A percentile compares a stretch with the other conserved stretches of the same genome.
phyloP scores from a whole-genome alignment of 176 grass and related monocot species.

The Hyparrhenia diplandra region DNA sequence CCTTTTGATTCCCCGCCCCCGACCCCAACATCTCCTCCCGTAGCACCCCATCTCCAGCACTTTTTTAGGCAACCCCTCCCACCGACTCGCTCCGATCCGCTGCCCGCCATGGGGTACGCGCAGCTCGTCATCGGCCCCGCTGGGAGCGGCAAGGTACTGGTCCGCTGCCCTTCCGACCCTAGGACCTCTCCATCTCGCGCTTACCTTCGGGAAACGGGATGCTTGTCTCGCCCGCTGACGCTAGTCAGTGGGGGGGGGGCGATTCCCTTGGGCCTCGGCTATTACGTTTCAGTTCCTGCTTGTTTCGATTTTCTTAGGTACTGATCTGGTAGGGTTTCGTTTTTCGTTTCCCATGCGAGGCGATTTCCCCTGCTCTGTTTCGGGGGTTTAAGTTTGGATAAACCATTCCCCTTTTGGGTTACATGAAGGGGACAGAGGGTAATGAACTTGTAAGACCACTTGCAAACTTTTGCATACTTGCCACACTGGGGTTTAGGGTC shows the following conservation, averaged over 20 bases:
- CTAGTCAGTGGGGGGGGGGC: neutral
- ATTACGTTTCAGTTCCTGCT: neutral
- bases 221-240: neutral
- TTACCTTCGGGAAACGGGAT: neutral
- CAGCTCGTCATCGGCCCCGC: slow-evolving; percentile 92
- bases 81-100: neutral
- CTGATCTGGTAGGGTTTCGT: no score
- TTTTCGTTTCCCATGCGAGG: neutral
- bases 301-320: neutral
- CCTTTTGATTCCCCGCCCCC: no score
- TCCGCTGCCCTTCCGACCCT: neutral
- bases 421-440: neutral
- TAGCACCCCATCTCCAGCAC: no score
- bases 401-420: neutral
- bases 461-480: neutral
- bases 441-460: neutral
- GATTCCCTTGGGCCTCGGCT: neutral
- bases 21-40: no score
- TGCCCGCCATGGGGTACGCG: slow-evolving; percentile 58
- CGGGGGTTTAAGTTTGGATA: neutral
- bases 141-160: slow-evolving; percentile 76
- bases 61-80: no score
- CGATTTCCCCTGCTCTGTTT: neutral
- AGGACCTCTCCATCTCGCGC: neutral
- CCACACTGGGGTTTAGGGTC: neutral